Evolutionary conservation across 176 grass and related monocot genomes (phyloP), one percentile per base, ranked within the genome.

Genomic region (Cenchrus americanus): DNA sequence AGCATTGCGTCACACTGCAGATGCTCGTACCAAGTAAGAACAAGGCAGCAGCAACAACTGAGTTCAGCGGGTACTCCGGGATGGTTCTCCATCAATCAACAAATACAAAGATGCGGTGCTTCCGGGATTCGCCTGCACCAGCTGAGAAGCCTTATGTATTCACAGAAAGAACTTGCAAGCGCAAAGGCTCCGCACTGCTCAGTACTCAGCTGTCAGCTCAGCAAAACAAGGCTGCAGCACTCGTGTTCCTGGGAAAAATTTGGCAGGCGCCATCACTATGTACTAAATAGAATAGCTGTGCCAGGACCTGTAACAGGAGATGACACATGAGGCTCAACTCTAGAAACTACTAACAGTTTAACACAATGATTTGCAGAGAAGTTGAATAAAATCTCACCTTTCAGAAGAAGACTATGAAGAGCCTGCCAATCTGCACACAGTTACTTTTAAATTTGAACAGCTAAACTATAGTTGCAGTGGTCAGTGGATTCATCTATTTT

Each of bases 401-500:
- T 40, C 49, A 14, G 51, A 62, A 68, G 52, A 76, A 10, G 8
- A 24, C 70, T 24, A 81, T 12, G 17, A 70, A 62, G 44, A 89
- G 62, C 13, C 3, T 32, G 73, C 50, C 67, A 44, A 2, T 30
- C 27, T 30, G 50, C 15, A 23, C 17, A 48, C 50, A 49, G 8
- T 12, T 61, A 78, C n/a, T 85, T 76, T 12, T 0, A 21, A 30
- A 21, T 27, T 69, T 50, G 12, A 51, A 57, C 72, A 69, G 22
- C 12, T 55, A 77, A n/a, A 23, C 21, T 59, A 42, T 12, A 69
- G 18, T 2, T 26, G 22, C 32, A 77, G 14, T 47, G n/a, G 34
- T 37, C 1, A 69, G 34, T 37, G 34, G 34, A 40, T 80, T 62
- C 62, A 53, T 71, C 87, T 92, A 94, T 83, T 97, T 92, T 48